These are phyloP conservation scores for Epichloe gansuensis DNA, from an alignment of 2,329 filamentous ascomycete genomes.

Conservation along the genomic window DNA sequence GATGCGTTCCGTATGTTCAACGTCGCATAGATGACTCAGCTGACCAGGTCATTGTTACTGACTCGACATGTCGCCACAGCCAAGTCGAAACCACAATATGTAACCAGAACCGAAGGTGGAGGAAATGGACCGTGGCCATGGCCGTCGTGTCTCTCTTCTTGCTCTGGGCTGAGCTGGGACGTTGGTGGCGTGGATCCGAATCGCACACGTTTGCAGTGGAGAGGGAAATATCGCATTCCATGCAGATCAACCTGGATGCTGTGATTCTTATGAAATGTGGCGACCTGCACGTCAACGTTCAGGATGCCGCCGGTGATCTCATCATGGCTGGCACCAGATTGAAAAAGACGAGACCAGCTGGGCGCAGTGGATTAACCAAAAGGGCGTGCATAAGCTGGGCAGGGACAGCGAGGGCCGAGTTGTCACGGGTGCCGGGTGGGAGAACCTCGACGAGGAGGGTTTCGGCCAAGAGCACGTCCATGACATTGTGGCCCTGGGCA, in stretches of 20 bases:
- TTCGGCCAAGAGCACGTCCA: conserved; percentile 76
- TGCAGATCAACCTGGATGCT: conserved; percentile 95
- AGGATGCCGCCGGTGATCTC: conserved; percentile 85
- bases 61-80: conserved; percentile 40
- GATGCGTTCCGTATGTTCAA: conserved; percentile 78
- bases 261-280: conserved; percentile 79
- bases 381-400: conserved; percentile 51
- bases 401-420: conserved; percentile 41
- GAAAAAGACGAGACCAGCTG: conserved; percentile 67
- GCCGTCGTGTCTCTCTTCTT: conserved; percentile 62
- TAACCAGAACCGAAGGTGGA: conserved; percentile 70
- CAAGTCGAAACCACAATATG: conserved; percentile 91
- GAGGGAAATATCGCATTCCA: conserved; percentile 71
- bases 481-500: conserved; percentile 68
- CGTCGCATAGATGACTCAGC: background rate
- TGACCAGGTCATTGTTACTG: background rate
- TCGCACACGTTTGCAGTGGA: conserved; percentile 88
- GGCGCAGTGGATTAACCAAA: conserved; percentile 65
- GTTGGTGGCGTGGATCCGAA: conserved; percentile 78
- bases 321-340: conserved; percentile 72
- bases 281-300: conserved; percentile 90
- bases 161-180: conserved; percentile 61
- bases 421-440: conserved; percentile 46
- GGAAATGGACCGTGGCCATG: conserved; percentile 86
- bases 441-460: conserved; percentile 48